Evolutionary conservation across 2,329 filamentous ascomycete species (phyloP).

Genomic region (Trichoderma endophyticum): DNA sequence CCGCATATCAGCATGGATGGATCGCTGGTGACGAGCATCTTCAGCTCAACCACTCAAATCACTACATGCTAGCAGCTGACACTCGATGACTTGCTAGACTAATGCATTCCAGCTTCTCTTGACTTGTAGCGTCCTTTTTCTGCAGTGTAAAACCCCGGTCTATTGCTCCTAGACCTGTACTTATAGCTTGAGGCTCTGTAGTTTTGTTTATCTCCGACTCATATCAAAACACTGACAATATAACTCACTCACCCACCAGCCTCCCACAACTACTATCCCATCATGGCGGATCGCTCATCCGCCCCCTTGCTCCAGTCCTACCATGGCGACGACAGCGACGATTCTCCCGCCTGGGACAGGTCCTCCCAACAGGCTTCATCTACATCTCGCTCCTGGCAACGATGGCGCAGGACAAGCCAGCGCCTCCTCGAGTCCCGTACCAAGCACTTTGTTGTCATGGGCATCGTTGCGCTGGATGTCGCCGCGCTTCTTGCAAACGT

Average conservation of each 20-base stretch:
- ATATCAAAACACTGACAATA: background rate
- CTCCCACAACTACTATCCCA: background rate
- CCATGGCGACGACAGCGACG: background rate
- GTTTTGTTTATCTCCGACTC: background rate
- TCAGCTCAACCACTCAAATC: background rate
- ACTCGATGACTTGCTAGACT: background rate
- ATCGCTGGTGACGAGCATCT: background rate
- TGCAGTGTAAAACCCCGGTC: background rate
- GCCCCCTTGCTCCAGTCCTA: constrained; percentile 10
- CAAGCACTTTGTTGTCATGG: constrained; percentile 46
- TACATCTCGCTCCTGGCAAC: background rate
- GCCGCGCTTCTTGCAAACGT: constrained; percentile 45
- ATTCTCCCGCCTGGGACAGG: background rate
- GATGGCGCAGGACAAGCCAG: constrained; percentile 17
- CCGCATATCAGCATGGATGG: background rate
- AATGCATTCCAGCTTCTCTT: constrained; percentile 3
- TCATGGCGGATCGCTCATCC: constrained; percentile 11
- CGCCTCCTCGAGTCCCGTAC: constrained; percentile 34
- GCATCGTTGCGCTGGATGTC: constrained; percentile 45
- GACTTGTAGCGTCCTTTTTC: background rate
- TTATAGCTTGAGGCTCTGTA: background rate
- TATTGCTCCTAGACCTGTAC: background rate
- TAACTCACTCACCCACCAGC: background rate
- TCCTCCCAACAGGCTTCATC: background rate
- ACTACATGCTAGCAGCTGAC: background rate